These are phyloP conservation scores for Eimeria sp. DNA, from an alignment of 169 alveolate species.

Conservation along the genomic window DNA sequence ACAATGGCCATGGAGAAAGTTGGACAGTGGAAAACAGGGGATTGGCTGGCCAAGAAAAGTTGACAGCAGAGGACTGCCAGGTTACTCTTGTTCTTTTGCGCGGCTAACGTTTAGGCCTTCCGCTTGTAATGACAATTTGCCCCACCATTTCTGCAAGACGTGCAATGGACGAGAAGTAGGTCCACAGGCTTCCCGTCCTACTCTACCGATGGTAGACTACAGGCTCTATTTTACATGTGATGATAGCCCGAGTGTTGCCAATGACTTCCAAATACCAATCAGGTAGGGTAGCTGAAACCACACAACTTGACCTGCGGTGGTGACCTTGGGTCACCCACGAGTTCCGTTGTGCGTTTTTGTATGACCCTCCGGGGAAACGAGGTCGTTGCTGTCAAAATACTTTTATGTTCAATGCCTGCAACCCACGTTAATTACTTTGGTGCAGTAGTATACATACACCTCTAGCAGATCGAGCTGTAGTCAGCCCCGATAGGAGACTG, in stretches of 20 bases:
- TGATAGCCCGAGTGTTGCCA: not conserved
- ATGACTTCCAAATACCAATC: not conserved
- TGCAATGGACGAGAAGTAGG: not conserved
- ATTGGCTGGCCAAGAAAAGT: not conserved
- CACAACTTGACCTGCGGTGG: constrained; percentile 20
- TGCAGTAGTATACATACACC: constrained; percentile 10
- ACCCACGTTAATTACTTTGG: not conserved
- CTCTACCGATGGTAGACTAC: not conserved
- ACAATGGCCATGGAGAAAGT: not conserved
- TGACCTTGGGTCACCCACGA: constrained; percentile 27
- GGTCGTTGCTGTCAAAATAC: not conserved
- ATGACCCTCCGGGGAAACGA: not conserved
- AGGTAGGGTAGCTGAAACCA: constrained; percentile 2
- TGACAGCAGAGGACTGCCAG: not conserved
- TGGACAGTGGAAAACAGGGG: not conserved
- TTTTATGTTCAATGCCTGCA: not conserved
- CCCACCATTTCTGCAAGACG: constrained; percentile 62
- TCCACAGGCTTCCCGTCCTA: constrained; percentile 9
- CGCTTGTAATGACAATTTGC: not conserved
- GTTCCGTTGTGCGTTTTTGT: not conserved
- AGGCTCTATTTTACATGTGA: not conserved
- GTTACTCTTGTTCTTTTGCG: not conserved
- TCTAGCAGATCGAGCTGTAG: constrained; percentile 28
- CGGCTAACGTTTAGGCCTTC: not conserved
- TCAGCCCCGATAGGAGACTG: constrained; percentile 33